A percentile compares a stretch with the other conserved stretches of the same genome.
phyloP scores from a whole-genome alignment of 106 monocot species.

The Dendrobium nobile region DNA sequence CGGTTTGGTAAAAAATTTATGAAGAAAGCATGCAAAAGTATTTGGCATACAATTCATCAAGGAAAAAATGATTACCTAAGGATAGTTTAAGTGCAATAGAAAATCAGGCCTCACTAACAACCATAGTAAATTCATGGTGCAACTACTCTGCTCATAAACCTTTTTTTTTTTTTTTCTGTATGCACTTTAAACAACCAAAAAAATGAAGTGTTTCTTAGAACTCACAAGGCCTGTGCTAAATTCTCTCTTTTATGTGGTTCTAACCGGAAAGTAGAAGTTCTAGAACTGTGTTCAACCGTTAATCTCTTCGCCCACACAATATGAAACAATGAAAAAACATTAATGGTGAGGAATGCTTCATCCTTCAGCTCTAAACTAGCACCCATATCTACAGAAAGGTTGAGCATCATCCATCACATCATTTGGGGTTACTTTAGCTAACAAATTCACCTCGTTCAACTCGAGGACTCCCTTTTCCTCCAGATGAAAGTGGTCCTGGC shows the following conservation, averaged over 20 bases:
- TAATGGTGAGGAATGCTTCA: not conserved
- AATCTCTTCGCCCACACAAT: not conserved
- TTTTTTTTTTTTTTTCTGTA: too few species aligned
- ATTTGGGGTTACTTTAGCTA: too few species aligned
- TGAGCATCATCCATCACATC: too few species aligned
- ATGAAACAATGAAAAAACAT: not conserved
- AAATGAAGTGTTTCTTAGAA: too few species aligned
- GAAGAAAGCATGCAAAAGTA: not conserved
- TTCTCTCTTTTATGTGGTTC: too few species aligned
- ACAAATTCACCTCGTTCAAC: too few species aligned
- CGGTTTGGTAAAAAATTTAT: not conserved
- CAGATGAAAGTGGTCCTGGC: too few species aligned
- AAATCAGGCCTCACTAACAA: not conserved
- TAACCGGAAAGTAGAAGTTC: not conserved
- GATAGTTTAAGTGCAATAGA: not conserved
- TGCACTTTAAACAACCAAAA: too few species aligned
- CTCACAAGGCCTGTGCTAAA: too few species aligned
- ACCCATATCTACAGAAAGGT: not conserved
- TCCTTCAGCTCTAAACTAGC: not conserved
- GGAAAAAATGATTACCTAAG: not conserved
- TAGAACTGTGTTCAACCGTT: not conserved
- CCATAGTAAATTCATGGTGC: not conserved
- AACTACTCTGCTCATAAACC: not conserved
- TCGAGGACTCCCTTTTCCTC: too few species aligned
- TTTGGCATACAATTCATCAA: not conserved